Base-by-base conservation (phyloP, 163 green algal genomes). In the Chloromonas sp. region DNA sequence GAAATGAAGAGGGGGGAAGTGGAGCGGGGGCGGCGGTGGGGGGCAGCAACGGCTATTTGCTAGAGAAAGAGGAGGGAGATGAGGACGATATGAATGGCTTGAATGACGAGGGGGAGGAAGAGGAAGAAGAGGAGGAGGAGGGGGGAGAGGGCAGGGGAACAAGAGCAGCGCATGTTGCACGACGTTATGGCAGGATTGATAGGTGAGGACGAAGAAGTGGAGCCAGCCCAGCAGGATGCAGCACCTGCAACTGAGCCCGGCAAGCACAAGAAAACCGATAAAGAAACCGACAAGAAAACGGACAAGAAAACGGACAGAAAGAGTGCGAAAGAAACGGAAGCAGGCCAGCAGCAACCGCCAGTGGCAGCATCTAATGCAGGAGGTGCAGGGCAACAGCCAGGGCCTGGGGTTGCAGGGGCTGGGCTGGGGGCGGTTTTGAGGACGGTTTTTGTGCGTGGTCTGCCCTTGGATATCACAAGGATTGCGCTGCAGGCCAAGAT, bases 371-470 rank as follows among this genome's bases (percentile, higher is more conserved):
- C 77, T 14, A 71, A 60, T 79, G 85, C 60, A 86, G 8, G 14
- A 59, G 79, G 1, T 14, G 88, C 77, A 78, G 60, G 8, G 57
- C 70, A 8, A 81, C 36, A 60, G 8, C 8, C 81, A 79, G 77
- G 81, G 5, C 13, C 80, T 83, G 11, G 58, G 61, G 36, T 36
- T 74, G 66, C 66, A 15, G 66, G 66, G 5, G 66, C 5, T 74
- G 66, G 5, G 66, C 5, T 5, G 5, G 66, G 60, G 71, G 70
- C 58, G 2, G 82, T 90, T 1, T 66, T 60, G 8, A 86, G 77
- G 70, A 98, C 96, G 0, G 93, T 99, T 15, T 99, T 99, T 94
- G 93, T 99, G 81, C 90, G 95, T 0, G 91, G 93, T 2, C 84
- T 99, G 60, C 91, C 94, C 0, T 78, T 94, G 80, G 95, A 98